phyloP scores from a whole-genome alignment of 73 alveolate genomes.

The Paramecium biaurelia region DNA sequence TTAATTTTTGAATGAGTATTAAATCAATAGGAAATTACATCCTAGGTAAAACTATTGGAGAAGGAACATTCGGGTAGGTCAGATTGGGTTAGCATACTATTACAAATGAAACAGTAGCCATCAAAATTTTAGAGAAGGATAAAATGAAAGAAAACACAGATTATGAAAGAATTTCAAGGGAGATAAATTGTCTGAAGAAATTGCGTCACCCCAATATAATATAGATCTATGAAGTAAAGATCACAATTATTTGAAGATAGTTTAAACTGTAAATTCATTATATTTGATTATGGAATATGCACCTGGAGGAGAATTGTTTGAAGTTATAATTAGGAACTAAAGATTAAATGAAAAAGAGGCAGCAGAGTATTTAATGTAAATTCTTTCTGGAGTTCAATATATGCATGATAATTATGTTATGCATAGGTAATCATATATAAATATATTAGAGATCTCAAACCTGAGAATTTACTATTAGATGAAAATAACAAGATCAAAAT shows the following conservation, averaged over 20 bases:
- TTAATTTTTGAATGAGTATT: conserved; percentile 9
- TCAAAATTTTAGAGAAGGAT: conserved; percentile 88
- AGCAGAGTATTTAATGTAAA: conserved; percentile 76
- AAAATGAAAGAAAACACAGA: conserved; percentile 86
- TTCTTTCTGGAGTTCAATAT: conserved; percentile 93
- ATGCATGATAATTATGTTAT: conserved; percentile 81
- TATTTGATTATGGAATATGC: conserved; percentile 94
- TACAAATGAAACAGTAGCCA: conserved; percentile 90
- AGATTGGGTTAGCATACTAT: conserved; percentile 75
- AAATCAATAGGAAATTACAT: conserved; percentile 41
- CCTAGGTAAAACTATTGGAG: conserved; percentile 72
- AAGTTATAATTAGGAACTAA: conserved; percentile 66
- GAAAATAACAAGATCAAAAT: conserved; percentile 63
- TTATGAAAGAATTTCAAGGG: conserved; percentile 87
- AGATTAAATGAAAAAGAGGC: conserved; percentile 89
- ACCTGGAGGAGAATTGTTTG: conserved; percentile 94
- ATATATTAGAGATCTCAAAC: conserved; percentile 67
- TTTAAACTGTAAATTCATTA: conserved; percentile 72
- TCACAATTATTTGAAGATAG: conserved; percentile 54
- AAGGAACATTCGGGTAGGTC: conserved; percentile 85
- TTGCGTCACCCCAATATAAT: conserved; percentile 80
- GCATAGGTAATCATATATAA: conserved; percentile 57
- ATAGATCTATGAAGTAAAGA: conserved; percentile 78
- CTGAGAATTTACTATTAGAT: conserved; percentile 71
- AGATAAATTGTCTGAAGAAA: conserved; percentile 79